Percentiles rank a stretch among this genome's conserved stretches.
Conservation (phyloP, 2,329 filamentous ascomycete species). For the Pseudogymnoascus sp. region DNA sequence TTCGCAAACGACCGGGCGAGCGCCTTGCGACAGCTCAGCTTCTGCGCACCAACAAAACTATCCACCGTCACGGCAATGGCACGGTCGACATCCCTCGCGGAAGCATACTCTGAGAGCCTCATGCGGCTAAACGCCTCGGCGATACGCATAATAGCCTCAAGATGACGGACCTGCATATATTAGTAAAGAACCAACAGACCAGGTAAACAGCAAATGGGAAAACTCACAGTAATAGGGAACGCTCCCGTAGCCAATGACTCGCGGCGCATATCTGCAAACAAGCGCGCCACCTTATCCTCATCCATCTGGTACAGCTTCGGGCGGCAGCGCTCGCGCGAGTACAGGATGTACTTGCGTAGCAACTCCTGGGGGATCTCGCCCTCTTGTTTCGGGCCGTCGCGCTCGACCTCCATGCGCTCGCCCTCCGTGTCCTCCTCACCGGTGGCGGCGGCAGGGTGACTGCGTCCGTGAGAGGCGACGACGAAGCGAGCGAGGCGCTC, state of each 20-base stretch:
- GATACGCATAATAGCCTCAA: slow-evolving; percentile 96
- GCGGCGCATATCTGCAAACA: slow-evolving; percentile 93
- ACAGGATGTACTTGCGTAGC: slow-evolving; percentile 92
- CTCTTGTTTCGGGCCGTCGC: slow-evolving; percentile 46
- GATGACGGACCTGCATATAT: slow-evolving; percentile 70
- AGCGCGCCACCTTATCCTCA: slow-evolving; percentile 86
- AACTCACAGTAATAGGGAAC: slow-evolving; percentile 90
- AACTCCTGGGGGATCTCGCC: slow-evolving; percentile 85
- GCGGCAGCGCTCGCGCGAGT: slow-evolving; percentile 78
- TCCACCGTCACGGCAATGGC: slow-evolving; percentile 96
- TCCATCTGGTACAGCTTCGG: slow-evolving; percentile 97
- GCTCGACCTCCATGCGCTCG: slow-evolving; percentile 57
- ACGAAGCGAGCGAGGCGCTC: slow-evolving; percentile 92
- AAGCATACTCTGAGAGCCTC: slow-evolving; percentile 95
- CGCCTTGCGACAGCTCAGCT: slow-evolving; percentile 96
- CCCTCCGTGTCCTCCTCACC: slow-evolving; percentile 34
- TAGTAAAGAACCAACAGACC: slow-evolving; percentile 11
- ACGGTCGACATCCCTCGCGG: slow-evolving; percentile 83
- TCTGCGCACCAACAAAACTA: slow-evolving; percentile 92
- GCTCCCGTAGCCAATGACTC: slow-evolving; percentile 90
- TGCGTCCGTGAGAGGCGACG: slow-evolving; percentile 85
- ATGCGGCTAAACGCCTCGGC: slow-evolving; percentile 94
- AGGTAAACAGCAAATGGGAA: background rate
- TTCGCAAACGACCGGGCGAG: slow-evolving; percentile 92
- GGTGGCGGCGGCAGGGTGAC: slow-evolving; percentile 59